Percentiles rank a stretch among this genome's conserved stretches.
These are phyloP conservation scores for Coemansia sp. DNA, from an alignment of 192 early-diverging fungal species.

Conservation along the genomic window DNA sequence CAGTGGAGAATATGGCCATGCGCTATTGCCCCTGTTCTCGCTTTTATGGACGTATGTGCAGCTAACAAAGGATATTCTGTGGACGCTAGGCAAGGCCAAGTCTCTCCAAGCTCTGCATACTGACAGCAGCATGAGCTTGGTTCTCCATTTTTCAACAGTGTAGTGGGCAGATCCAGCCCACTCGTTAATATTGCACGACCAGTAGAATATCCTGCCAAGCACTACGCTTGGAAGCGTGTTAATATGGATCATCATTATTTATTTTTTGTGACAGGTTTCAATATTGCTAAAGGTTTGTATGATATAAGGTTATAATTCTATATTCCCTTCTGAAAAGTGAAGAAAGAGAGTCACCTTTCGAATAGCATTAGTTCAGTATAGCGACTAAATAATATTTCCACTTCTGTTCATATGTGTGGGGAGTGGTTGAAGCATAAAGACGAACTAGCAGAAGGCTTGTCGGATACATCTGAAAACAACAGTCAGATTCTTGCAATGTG, in stretches of 20 bases:
- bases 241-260: background rate
- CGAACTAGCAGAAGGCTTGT: too few species aligned
- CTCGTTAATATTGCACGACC: background rate
- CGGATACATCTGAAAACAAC: too few species aligned
- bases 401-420: too few species aligned
- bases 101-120: background rate
- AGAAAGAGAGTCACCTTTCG: too few species aligned
- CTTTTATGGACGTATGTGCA: background rate
- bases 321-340: too few species aligned
- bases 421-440: too few species aligned
- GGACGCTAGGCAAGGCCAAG: background rate
- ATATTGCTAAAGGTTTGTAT: too few species aligned
- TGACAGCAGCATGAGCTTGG: background rate
- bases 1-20: too few species aligned
- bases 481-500: background rate
- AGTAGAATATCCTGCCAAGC: background rate
- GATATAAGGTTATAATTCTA: too few species aligned
- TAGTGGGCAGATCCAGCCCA: background rate
- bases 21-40: background rate
- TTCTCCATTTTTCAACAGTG: background rate
- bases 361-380: too few species aligned
- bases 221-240: background rate
- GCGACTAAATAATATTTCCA: too few species aligned
- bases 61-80: background rate
- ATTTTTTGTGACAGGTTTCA: too few species aligned